phyloP scores from a whole-genome alignment of 2,329 filamentous ascomycete species.

The Drechslerella coelobrocha region DNA sequence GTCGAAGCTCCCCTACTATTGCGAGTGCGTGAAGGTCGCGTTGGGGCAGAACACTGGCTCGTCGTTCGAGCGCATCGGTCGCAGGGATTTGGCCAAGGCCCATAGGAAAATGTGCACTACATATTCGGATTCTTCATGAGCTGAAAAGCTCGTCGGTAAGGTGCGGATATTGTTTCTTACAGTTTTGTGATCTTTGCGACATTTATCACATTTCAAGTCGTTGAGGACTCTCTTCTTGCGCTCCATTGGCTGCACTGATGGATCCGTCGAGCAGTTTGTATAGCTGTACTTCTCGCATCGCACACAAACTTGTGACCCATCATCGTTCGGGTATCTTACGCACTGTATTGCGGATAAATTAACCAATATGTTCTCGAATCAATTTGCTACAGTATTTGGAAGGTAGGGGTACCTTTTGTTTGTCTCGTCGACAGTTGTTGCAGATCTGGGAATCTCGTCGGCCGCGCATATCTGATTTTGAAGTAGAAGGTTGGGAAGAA shows the following conservation, averaged over 20 bases:
- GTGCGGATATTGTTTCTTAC: conserved; percentile 13
- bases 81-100: conserved; percentile 45
- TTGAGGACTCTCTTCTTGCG: conserved; percentile 44
- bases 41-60: conserved; percentile 43
- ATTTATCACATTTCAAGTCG: conserved; percentile 47
- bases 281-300: conserved; percentile 41
- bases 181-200: conserved; percentile 46
- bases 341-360: conserved; percentile 15
- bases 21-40: conserved; percentile 36
- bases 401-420: conserved; percentile 32
- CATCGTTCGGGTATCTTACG: conserved; percentile 20
- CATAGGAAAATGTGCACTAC: conserved; percentile 45
- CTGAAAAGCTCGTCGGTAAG: neutral
- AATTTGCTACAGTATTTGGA: neutral
- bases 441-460: conserved; percentile 36
- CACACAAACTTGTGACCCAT: conserved; percentile 30
- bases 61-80: conserved; percentile 47
- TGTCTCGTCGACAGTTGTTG: conserved; percentile 46
- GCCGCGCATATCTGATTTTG: conserved; percentile 38
- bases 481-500: conserved; percentile 24
- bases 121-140: neutral
- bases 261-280: conserved; percentile 38
- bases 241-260: conserved; percentile 40
- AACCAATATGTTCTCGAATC: neutral
- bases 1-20: conserved; percentile 43